Evolutionary conservation across 1,139 yeast genomes (phyloP), one percentile per base, ranked within the genome.

Genomic region (Sugiyamaella pinicola): DNA sequence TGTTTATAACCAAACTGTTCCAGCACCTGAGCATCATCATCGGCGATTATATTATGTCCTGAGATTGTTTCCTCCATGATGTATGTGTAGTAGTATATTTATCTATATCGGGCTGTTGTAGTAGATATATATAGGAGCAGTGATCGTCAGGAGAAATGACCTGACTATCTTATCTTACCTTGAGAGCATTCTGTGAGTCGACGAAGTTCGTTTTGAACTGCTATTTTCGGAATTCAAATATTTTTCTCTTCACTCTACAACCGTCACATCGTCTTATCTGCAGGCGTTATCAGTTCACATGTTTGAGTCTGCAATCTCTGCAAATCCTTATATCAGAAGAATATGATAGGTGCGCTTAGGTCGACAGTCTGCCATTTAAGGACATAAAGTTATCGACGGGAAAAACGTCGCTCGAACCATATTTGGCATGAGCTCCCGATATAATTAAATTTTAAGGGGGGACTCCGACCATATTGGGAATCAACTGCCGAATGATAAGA

Each of bases 1-100:
- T 69, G 74, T 56, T 70, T 70, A 57, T 72, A 71, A 26, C 75
- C 75, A 33, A 72, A 61, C 54, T 66, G 61, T 46, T 64, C 70
- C 40, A 69, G 58, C 43, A 56, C 56, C 24, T 54, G 56, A 29
- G 52, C 55, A 39, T 65, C 68, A 38, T 53, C 49, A 37, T 49
- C 42, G 9, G 35, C 28, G 19, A 49, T 13, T 13, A 18, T 33
- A 26, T 35, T 44, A 17, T 49, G 43, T 19, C 28, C 13, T 12
- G 39, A 7, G n/a, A 17, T 28, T 35, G 42, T 13, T 35, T 45
- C 49, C n/a, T 45, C 41, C 47, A 42, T 42, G 6, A 3, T 28
- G 4, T 26, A 26, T 26, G 12, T 26, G 31, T 26, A 26, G 3
- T 26, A 26, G 9, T 26, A 26, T 7, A 9, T 26, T 7, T n/a